Evolutionary conservation across 2,329 filamentous ascomycete species (phyloP), one percentile per base, ranked within the genome.

Genomic region (Sporothrix phasma): DNA sequence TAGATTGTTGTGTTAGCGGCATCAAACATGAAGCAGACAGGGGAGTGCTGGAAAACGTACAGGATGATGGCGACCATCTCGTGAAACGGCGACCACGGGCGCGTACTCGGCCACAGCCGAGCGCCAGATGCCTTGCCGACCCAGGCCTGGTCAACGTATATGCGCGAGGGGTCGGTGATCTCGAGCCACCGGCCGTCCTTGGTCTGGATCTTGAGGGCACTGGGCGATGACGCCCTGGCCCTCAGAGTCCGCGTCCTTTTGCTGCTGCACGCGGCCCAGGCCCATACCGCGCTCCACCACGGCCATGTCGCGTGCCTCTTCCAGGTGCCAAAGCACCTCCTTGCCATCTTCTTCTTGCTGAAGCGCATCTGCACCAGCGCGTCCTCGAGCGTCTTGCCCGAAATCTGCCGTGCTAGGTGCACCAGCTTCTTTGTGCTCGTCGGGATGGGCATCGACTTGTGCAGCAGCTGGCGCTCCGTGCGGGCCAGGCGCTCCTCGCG

Each of bases 331-430:
- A 69, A 84, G 79, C 31, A 97, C 85, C 71, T 96, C 91, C 69
- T 84, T 80, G 6, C 90, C 68, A 88, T 89, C 79, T 92, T 93
- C 84, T 99, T 99, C 80, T 91, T 90, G 75, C 88, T 93, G 79
- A 93, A 97, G 64, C 88, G 85, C 90, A 99, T 96, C 80, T 99
- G 94, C 63, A 89, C 78, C 69, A 97, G 90, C 15, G 94, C 94
- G 41, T 99, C 92, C 65, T 95, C 91, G 66, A 99, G 81, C n/a
- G 88, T 87, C 83, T 97, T 97, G 69, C 94, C 94, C 2, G 86
- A 83, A 72, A 99, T 94, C 78, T 97, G 94, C 63, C 88, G 85
- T 26, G 93, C 87, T 59, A 99, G 78, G 70, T 89, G 88, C 61
- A 88, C 87, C 63, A 99, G 81, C 79, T 99, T 99, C 85, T 99